These are phyloP conservation scores for Colletotrichum somersetense DNA, from an alignment of 2,329 filamentous ascomycete species.

Conservation along the genomic window DNA sequence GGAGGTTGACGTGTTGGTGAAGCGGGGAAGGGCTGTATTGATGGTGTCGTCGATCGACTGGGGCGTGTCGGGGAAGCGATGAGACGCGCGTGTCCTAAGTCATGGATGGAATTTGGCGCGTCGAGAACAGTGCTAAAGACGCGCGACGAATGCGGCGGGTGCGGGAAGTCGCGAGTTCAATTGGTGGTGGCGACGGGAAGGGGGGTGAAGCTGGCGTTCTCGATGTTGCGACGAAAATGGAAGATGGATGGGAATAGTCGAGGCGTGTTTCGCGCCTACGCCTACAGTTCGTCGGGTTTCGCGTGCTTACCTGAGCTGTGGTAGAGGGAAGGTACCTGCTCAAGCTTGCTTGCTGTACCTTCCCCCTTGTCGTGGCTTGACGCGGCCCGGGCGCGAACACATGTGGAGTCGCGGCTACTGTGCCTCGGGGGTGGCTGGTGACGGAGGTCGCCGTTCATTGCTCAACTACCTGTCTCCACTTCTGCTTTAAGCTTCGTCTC, in stretches of 20 bases:
- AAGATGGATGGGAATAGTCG: constrained; percentile 33
- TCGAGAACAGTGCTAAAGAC: constrained; percentile 9
- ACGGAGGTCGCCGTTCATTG: constrained; percentile 27
- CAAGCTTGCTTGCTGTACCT: constrained; percentile 24
- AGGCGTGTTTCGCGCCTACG: constrained; percentile 41
- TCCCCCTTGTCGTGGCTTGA: constrained; percentile 36
- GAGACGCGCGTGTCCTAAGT: constrained; percentile 32
- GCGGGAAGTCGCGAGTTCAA: constrained; percentile 20
- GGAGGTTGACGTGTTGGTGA: constrained; percentile 36
- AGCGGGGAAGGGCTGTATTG: constrained; percentile 40
- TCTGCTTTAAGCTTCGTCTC: background rate
- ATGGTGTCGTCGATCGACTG: constrained; percentile 31
- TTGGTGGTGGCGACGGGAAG: constrained; percentile 35
- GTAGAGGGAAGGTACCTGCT: constrained; percentile 24
- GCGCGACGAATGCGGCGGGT: background rate
- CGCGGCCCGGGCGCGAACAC: constrained; percentile 24
- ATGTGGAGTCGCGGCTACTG: constrained; percentile 23
- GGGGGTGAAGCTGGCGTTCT: constrained; percentile 20
- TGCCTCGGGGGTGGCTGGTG: constrained; percentile 34
- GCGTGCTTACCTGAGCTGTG: constrained; percentile 42
- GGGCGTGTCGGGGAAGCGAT: constrained; percentile 37
- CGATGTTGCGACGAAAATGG: constrained; percentile 41
- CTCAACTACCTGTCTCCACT: constrained; percentile 33
- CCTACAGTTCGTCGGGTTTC: constrained; percentile 41
- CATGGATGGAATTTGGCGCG: constrained; percentile 31